Evolutionary conservation across 2,329 filamentous ascomycete genomes (phyloP).

Genomic region (Nothomitra cinnamomea): DNA sequence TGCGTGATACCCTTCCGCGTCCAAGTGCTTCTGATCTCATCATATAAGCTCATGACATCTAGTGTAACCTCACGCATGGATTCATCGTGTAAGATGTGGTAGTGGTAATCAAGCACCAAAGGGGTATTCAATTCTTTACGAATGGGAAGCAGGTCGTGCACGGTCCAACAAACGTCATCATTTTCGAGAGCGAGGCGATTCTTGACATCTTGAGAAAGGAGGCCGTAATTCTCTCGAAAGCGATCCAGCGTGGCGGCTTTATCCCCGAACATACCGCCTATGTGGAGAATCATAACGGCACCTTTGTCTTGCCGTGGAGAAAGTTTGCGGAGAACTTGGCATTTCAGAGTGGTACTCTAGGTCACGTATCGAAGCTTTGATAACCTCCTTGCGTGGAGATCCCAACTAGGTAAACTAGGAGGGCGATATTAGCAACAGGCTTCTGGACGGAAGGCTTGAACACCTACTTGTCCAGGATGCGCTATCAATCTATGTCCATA

Average conservation of each 20-base stretch:
- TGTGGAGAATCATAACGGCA: slow-evolving; percentile 86
- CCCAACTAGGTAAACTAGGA: slow-evolving; percentile 71
- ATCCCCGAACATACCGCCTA: slow-evolving; percentile 82
- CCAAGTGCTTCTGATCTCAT: slow-evolving; percentile 73
- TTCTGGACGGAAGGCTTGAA: neutral
- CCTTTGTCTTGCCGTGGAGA: slow-evolving; percentile 66
- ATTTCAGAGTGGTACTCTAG: slow-evolving; percentile 79
- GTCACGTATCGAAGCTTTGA: slow-evolving; percentile 61
- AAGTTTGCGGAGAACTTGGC: slow-evolving; percentile 56
- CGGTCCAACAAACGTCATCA: slow-evolving; percentile 83
- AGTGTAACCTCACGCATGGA: slow-evolving; percentile 66
- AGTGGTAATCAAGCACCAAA: slow-evolving; percentile 80
- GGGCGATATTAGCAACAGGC: neutral
- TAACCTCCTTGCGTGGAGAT: slow-evolving; percentile 61
- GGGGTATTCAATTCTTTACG: slow-evolving; percentile 94
- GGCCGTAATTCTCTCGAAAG: slow-evolving; percentile 58
- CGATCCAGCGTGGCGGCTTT: slow-evolving; percentile 62
- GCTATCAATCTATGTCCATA: slow-evolving; percentile 74
- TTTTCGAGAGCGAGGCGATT: slow-evolving; percentile 78
- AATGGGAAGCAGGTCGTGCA: slow-evolving; percentile 75
- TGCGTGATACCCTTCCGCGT: slow-evolving; percentile 66
- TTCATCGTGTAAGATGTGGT: slow-evolving; percentile 64
- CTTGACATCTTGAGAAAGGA: slow-evolving; percentile 53
- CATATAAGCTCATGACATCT: slow-evolving; percentile 60
- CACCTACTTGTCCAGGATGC: slow-evolving; percentile 58